Percentiles rank a stretch among this genome's conserved stretches.
These are phyloP conservation scores for Talaromyces piceae DNA, from an alignment of 2,329 filamentous ascomycete species.

Conservation along the genomic window DNA sequence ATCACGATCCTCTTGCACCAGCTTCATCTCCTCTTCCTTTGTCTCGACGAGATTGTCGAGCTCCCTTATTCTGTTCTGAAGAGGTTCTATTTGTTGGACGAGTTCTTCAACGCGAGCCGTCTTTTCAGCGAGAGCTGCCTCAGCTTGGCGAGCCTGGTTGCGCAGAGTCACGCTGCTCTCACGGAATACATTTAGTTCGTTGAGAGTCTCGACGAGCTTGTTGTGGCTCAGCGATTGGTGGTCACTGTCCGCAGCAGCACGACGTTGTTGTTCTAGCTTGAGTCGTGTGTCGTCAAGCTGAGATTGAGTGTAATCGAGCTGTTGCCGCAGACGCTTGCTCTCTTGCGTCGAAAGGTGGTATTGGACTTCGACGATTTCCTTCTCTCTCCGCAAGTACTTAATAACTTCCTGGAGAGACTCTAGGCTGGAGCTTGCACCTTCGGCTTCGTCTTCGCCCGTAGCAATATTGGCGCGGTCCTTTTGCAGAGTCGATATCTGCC, in stretches of 20 bases:
- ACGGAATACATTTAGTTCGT: constrained; percentile 90
- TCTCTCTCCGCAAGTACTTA: constrained; percentile 84
- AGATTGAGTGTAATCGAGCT: constrained; percentile 76
- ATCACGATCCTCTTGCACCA: constrained; percentile 85
- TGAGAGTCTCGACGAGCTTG: constrained; percentile 87
- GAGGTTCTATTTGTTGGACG: constrained; percentile 66
- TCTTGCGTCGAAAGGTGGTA: constrained; percentile 85
- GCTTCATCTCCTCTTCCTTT: constrained; percentile 78
- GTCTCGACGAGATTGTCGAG: constrained; percentile 73
- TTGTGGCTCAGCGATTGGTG: constrained; percentile 71
- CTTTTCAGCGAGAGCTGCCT: constrained; percentile 68
- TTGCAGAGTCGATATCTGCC: constrained; percentile 73
- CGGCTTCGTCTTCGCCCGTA: constrained; percentile 44
- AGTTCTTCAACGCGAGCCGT: constrained; percentile 67
- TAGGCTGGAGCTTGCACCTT: constrained; percentile 48
- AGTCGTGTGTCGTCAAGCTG: constrained; percentile 84
- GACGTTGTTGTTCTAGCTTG: constrained; percentile 84
- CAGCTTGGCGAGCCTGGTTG: constrained; percentile 73
- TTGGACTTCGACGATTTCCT: constrained; percentile 97
- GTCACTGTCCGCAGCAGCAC: constrained; percentile 64
- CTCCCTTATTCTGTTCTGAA: constrained; percentile 72
- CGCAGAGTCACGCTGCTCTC: constrained; percentile 90
- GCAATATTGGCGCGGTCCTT: constrained; percentile 58
- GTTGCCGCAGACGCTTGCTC: constrained; percentile 78
- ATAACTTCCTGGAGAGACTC: constrained; percentile 85